Evolutionary conservation across 257 asterid species (phyloP).

Genomic region (Solanum raphanifolium): DNA sequence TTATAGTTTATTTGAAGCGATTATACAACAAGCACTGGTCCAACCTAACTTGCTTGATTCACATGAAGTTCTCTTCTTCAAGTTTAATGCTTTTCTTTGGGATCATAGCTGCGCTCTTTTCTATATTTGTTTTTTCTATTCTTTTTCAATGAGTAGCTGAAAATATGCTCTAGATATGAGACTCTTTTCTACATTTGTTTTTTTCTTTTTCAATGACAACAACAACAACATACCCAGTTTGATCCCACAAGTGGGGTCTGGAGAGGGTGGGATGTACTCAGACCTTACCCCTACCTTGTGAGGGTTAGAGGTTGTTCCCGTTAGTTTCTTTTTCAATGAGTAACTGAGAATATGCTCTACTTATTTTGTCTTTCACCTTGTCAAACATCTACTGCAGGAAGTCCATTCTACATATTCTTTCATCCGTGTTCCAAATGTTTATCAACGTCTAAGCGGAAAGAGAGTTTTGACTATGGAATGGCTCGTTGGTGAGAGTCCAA

Average conservation of each 20-base stretch:
- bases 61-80: background rate
- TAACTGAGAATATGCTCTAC: background rate
- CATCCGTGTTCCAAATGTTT: constrained; percentile 62
- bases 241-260: background rate
- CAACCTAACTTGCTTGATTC: background rate
- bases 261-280: background rate
- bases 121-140: background rate
- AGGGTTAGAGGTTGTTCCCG: background rate
- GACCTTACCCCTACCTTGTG: background rate
- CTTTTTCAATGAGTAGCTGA: background rate
- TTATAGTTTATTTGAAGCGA: background rate
- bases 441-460: constrained; percentile 54
- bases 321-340: background rate
- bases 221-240: background rate
- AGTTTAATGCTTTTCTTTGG: background rate
- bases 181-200: background rate
- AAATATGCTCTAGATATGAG: background rate
- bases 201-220: background rate
- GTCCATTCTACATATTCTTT: constrained; percentile 62
- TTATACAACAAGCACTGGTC: background rate
- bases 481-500: constrained; percentile 93
- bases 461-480: constrained; percentile 94
- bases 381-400: constrained; percentile 45
- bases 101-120: background rate
- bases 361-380: background rate